Evolutionary conservation across 31 red algal genomes (phyloP), one percentile per base, ranked within the genome.

Genomic region (Endocladia muricata): DNA sequence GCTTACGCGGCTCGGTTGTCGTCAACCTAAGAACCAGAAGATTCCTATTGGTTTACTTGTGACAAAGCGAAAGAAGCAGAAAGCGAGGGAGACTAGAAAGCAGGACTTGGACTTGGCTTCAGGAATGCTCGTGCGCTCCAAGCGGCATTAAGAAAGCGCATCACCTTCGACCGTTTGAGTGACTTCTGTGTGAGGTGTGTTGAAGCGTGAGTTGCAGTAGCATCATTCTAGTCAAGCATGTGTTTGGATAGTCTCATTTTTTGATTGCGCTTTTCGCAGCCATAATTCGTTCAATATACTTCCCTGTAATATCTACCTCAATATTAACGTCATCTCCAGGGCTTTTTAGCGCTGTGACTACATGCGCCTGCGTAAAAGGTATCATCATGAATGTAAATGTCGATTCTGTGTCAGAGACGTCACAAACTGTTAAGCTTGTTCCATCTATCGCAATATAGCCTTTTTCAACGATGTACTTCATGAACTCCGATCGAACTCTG

Each of bases 221-320:
- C n/a, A n/a, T n/a, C n/a, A n/a, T n/a, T n/a, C n/a, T n/a, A n/a
- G n/a, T n/a, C n/a, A n/a, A n/a, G n/a, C n/a, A n/a, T n/a, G n/a
- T n/a, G n/a, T 19, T 49, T 19, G 44, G 44, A 8, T 49, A 19
- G 9, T 58, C 38, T 75, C 42, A 75, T 37, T 30, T 70, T 70
- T 70, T 43, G 15, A n/a, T 26, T 52, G 37, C 29, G 41, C 38
- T 11, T 48, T 51, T 49, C 29, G 66, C 55, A 13, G 57, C 33
- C 68, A 83, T 51, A 73, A 61, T 40, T 39, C 69, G 51, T 61
- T 96, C 90, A 34, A 99, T 83, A 65, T 99, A 99, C 59, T 99
- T 99, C 15, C 89, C 97, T 15, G 88, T 90, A 58, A 99, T 96
- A 62, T 99, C 97, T 17, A 99, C 85, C 68, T 99, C 97, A 33